A percentile compares a stretch with the other conserved stretches of the same genome.
Conservation (phyloP, 2,329 filamentous ascomycete species). For the Stachybotrys chartarum region DNA sequence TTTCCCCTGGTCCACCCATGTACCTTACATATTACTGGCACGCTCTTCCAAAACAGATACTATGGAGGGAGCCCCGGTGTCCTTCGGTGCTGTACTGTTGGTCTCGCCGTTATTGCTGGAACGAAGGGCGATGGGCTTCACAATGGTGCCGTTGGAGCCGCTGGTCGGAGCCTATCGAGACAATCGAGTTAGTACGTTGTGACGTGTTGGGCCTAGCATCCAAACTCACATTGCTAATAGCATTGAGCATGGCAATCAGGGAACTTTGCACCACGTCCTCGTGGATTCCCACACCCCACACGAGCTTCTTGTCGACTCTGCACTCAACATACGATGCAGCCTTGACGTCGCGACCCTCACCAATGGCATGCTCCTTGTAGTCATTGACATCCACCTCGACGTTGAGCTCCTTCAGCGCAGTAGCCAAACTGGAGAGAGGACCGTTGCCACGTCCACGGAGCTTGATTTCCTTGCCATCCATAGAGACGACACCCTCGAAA, state of each 20-base stretch:
- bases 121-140: too few species aligned
- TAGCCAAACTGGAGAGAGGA: slow-evolving; percentile 80
- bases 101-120: too few species aligned
- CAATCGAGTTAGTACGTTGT: neutral
- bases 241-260: slow-evolving; percentile 77
- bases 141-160: too few species aligned
- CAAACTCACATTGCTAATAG: slow-evolving; percentile 72
- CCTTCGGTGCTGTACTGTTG: too few species aligned
- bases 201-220: neutral
- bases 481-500: slow-evolving; percentile 77
- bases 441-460: slow-evolving; percentile 81
- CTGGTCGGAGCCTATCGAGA: neutral
- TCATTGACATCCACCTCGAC: slow-evolving; percentile 86
- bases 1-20: too few species aligned
- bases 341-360: slow-evolving; percentile 32
- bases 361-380: slow-evolving; percentile 95
- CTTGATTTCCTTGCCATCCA: slow-evolving; percentile 73
- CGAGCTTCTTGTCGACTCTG: slow-evolving; percentile 59
- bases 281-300: slow-evolving; percentile 90
- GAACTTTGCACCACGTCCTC: slow-evolving; percentile 87
- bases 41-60: too few species aligned
- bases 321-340: slow-evolving; percentile 89
- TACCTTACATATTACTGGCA: too few species aligned
- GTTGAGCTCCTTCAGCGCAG: slow-evolving; percentile 70
- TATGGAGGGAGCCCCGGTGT: too few species aligned